Evolutionary conservation across 148 eudicot species (phyloP).

Genomic region (Amaranthus hypochondriacus): DNA sequence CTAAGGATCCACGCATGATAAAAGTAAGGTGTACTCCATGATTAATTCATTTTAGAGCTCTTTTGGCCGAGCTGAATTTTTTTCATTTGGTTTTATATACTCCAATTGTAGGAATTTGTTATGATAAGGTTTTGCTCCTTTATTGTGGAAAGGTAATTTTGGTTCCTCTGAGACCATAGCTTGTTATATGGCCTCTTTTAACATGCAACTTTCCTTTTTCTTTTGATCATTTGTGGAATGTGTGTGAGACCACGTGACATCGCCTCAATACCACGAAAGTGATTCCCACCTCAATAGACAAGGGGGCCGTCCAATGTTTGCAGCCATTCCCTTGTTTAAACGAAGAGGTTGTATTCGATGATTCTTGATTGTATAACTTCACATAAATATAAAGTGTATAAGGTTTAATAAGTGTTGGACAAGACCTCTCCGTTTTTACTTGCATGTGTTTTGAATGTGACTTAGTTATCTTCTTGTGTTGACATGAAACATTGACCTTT

Average conservation of each 20-base stretch:
- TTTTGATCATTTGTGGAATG: not conserved
- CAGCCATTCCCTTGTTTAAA: no score
- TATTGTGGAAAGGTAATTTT: not conserved
- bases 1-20: constrained; percentile 70
- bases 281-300: no score
- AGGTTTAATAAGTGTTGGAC: not conserved
- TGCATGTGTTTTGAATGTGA: not conserved
- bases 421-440: not conserved
- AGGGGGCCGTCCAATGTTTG: no score
- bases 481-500: constrained; percentile 1
- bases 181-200: not conserved
- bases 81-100: not conserved
- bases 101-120: not conserved
- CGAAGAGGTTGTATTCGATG: no score
- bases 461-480: constrained; percentile 7
- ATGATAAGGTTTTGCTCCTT: not conserved
- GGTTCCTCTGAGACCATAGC: not conserved
- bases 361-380: no score
- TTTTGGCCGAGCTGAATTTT: not conserved
- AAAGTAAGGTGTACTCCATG: constrained; percentile 44
- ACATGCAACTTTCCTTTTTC: not conserved
- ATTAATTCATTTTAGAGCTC: not conserved
- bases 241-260: not conserved
- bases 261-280: no score
- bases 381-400: no score